Base-by-base conservation (phyloP, 1,139 yeast species). In the Taiozyma sp. region DNA sequence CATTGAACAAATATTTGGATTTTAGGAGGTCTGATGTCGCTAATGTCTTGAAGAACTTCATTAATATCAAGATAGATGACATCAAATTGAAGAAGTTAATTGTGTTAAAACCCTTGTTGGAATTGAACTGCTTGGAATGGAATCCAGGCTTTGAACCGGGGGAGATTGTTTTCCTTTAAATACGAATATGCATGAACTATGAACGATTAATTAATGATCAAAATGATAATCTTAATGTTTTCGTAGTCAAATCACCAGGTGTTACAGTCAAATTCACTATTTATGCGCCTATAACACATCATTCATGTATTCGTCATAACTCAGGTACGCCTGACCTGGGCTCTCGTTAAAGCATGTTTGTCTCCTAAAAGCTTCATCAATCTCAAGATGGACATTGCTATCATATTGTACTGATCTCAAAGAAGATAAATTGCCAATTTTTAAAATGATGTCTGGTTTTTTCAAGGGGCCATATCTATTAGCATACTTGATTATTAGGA, bases 381-480 rank as follows among this genome's bases (percentile, higher is more conserved):
- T 4, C 14, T 37, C 41, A 10, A 37, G 6, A 7, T 37, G 41
- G 24, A 37, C 24, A 19, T 21, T 37, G 7, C 9, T 9, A 19
- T 37, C 24, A 19, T 19, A 37, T 19, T 10, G 14, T 16, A 37
- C 7, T 4, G 9, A 14, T 7, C 4, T 21, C 24, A 37, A 21
- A 6, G 41, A 37, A n/a, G 6, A 10, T 37, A 57, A 19, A 8
- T 52, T 51, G 6, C 40, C 46, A 8, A 59, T 44, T 22, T 48
- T 51, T 10, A 57, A 19, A 3, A 32, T 22, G 21, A 59, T 50
- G 29, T 59, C 54, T 30, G 59, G 53, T n/a, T 54, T 49, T 28
- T 53, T 55, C 24, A 59, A 39, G 22, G 57, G 61, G 1, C 57
- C 56, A 46, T 54, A 57, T 26, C 52, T 42, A 45, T 57, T 57